Percentiles rank a stretch among this genome's conserved stretches.
These are phyloP conservation scores for Diaporthe batatas DNA, from an alignment of 2,329 filamentous ascomycete species.

Conservation along the genomic window DNA sequence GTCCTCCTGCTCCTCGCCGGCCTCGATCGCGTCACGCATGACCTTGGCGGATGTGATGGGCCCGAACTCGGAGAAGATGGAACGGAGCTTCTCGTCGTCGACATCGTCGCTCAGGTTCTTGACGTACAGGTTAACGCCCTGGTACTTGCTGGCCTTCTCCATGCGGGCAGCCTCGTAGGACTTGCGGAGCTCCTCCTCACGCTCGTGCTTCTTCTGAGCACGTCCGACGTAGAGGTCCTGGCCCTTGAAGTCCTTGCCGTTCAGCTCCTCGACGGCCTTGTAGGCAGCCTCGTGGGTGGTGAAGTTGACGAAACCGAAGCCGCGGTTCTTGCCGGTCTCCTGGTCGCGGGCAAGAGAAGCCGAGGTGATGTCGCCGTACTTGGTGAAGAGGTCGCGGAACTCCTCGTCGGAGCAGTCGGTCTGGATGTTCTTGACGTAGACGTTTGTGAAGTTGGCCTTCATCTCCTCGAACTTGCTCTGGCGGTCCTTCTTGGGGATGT, in stretches of 20 bases:
- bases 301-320: conserved; percentile 97
- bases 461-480: conserved; percentile 99
- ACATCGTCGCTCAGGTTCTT: conserved; percentile 98
- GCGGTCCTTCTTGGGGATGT: conserved; percentile 99
- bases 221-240: conserved; percentile 98
- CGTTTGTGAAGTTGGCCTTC: conserved; percentile 99
- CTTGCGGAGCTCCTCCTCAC: conserved; percentile 98
- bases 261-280: conserved; percentile 90
- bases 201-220: conserved; percentile 99
- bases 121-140: conserved; percentile 99
- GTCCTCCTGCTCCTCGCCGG: conserved; percentile 67
- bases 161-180: conserved; percentile 97
- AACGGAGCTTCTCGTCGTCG: conserved; percentile 96
- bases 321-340: conserved; percentile 90
- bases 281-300: conserved; percentile 88
- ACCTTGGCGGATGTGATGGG: conserved; percentile 99
- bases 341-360: conserved; percentile 90
- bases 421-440: conserved; percentile 99
- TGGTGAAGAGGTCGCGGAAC: conserved; percentile 93
- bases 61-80: conserved; percentile 91
- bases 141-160: conserved; percentile 99
- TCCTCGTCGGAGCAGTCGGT: conserved; percentile 89
- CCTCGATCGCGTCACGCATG: conserved; percentile 84
- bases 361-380: conserved; percentile 94
- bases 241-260: conserved; percentile 91